Percentiles rank a stretch among this genome's conserved stretches.
phyloP scores from a whole-genome alignment of 768 basidiomycete genomes.

The Lactifluus echinatus region DNA sequence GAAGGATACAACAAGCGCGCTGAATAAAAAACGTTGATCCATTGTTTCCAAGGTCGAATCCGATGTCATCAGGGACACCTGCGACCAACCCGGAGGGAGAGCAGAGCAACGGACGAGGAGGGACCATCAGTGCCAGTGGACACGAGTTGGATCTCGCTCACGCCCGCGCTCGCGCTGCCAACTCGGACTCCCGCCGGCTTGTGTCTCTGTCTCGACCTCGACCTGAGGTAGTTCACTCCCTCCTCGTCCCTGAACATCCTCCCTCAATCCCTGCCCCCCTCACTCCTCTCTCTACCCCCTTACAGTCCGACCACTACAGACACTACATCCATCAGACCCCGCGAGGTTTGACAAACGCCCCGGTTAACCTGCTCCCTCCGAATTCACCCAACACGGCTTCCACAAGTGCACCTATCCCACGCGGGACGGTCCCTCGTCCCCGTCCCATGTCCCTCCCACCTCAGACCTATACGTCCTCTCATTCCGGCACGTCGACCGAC shows the following conservation, averaged over 20 bases:
- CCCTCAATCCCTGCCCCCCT: conserved; percentile 17
- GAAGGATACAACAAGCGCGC: no score
- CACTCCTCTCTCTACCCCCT: conserved; percentile 2
- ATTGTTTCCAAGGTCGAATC: no score
- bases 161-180: no score
- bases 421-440: conserved; percentile 31
- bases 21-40: no score
- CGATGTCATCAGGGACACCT: not conserved
- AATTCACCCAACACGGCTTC: conserved; percentile 7
- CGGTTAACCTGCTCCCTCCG: conserved; percentile 27
- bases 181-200: not conserved
- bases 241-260: conserved; percentile 21
- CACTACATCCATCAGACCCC: conserved; percentile 15
- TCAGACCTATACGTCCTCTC: conserved; percentile 35
- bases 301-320: not conserved
- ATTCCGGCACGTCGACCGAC: conserved; percentile 24
- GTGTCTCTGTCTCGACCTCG: conserved; percentile 20
- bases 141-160: no score
- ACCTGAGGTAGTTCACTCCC: conserved; percentile 22
- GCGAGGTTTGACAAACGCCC: conserved; percentile 25
- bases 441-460: conserved; percentile 73
- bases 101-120: no score
- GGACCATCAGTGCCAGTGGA: no score
- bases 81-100: no score
- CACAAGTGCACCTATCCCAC: conserved; percentile 15